These are phyloP conservation scores for Ophiocordyceps camponoti-saundersi DNA, from an alignment of 2,329 filamentous ascomycete genomes.

Conservation along the genomic window DNA sequence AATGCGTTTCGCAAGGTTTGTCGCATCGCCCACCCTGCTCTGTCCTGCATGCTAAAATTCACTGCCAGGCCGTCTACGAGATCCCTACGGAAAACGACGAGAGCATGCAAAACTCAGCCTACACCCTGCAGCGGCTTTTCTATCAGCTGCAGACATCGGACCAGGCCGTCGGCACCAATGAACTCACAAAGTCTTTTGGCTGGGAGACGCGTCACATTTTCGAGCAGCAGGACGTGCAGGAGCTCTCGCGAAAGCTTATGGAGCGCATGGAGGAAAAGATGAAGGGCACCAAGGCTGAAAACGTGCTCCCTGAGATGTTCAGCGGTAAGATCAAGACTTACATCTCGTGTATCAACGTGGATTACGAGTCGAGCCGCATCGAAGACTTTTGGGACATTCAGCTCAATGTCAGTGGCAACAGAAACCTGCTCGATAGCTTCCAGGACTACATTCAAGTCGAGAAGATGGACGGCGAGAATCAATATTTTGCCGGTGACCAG, in stretches of 20 bases:
- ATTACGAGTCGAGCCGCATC: constrained; percentile 87
- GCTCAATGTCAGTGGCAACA: constrained; percentile 88
- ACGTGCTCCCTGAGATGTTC: constrained; percentile 77
- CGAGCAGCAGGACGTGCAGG: constrained; percentile 96
- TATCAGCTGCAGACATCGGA: constrained; percentile 84
- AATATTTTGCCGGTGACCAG: constrained; percentile 83
- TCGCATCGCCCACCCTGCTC: neutral
- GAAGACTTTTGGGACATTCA: constrained; percentile 99
- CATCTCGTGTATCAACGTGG: constrained; percentile 94
- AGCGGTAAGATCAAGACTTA: constrained; percentile 98
- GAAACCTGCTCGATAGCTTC: constrained; percentile 85
- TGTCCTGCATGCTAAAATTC: constrained; percentile 1
- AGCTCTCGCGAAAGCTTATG: constrained; percentile 91
- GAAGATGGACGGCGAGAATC: constrained; percentile 94
- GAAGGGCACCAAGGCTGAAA: constrained; percentile 89
- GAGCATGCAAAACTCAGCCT: constrained; percentile 73
- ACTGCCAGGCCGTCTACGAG: constrained; percentile 72
- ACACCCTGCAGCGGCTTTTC: constrained; percentile 83
- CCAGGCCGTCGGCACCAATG: constrained; percentile 71
- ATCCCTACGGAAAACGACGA: constrained; percentile 84
- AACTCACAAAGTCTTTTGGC: constrained; percentile 90
- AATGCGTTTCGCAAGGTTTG: constrained; percentile 82
- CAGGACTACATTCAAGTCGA: constrained; percentile 93
- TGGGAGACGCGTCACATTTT: constrained; percentile 98
- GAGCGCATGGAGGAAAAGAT: constrained; percentile 93